Base-by-base conservation (phyloP, 2,329 filamentous ascomycete species). In the Plectosphaerella sp. region DNA sequence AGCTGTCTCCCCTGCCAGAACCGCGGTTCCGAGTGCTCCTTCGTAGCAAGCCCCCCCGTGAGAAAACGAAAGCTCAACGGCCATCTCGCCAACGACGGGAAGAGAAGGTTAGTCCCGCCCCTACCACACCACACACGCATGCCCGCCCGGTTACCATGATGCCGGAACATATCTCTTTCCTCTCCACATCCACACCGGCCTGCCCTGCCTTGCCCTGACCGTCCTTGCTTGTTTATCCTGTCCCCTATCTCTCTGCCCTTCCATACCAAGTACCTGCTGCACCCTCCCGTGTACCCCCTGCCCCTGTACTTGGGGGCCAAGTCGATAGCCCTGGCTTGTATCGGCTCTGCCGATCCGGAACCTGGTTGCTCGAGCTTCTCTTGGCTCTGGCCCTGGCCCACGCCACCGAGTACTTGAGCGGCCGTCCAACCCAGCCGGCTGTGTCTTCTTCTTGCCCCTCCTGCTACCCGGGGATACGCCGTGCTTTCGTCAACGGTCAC, bases 1-100 rank as follows among this genome's bases (percentile, higher is more conserved):
- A 75, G 79, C 59, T 94, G 90, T 69, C 80, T 90, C 57, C 78
- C 89, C 57, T 95, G 90, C 70, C 86, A 89, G 65, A 84, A 86
- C 66, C 86, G 87, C 69, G 87, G 86, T 62, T 82, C 89, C 64
- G 86, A 90, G 60, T 94, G 89, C 70, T 92, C 89, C 43, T 84
- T 92, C 66, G 78, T 86, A 48, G 84, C 87, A 59, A 90, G 87
- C 67, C 89, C 89, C 22, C 84, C 86, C 64, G 85, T 87, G 52
- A 82, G 89, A 61, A 94, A 94, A 75, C 81, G 90, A 66, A 93
- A 92, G 74, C 72, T 89, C 57, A 83, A 86, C 69, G 79, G 82
- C 62, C 80, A 85, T 61, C 73, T 76, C 54, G 72, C 76, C 64
- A 80, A 84, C 58, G 82, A 86, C 57, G 80, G 79, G 64, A 89